Percentiles rank a stretch among this genome's conserved stretches.
Conservation (phyloP, 2,329 filamentous ascomycete species). For the Hypoxylon sp. region DNA sequence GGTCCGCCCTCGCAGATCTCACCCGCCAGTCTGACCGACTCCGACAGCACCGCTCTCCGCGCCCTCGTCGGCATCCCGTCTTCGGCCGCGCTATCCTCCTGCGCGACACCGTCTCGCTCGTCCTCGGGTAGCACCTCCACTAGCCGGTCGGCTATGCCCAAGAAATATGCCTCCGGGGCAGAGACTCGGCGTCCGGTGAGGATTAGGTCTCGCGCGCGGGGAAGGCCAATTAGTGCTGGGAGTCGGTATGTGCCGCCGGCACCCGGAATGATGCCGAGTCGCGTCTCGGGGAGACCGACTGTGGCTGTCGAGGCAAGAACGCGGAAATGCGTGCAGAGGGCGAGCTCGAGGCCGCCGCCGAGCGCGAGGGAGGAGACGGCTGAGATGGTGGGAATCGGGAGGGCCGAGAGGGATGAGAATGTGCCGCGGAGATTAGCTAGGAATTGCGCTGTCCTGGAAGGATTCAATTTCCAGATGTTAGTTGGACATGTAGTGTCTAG, state of each 20-base stretch:
- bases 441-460: constrained; percentile 79
- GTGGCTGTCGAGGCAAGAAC: constrained; percentile 83
- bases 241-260: constrained; percentile 93
- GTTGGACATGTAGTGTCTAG: neutral
- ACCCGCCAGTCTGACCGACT: constrained; percentile 81
- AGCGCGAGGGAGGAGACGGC: constrained; percentile 88
- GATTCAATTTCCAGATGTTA: constrained; percentile 37
- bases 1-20: constrained; percentile 94
- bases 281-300: constrained; percentile 90
- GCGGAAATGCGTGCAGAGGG: constrained; percentile 88
- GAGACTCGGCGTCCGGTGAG: constrained; percentile 89
- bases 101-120: constrained; percentile 58
- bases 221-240: constrained; percentile 81
- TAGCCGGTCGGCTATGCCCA: constrained; percentile 90
- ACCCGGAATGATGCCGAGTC: constrained; percentile 93
- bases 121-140: constrained; percentile 80
- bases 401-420: constrained; percentile 76
- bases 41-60: constrained; percentile 76
- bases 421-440: constrained; percentile 81
- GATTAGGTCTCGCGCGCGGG: constrained; percentile 88
- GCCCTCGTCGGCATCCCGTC: constrained; percentile 67
- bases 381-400: constrained; percentile 91
- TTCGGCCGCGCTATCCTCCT: constrained; percentile 52
- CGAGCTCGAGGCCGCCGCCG: constrained; percentile 93
- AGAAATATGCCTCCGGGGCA: constrained; percentile 88